These are phyloP conservation scores for Didymella pomorum DNA, from an alignment of 2,329 filamentous ascomycete genomes.

Conservation along the genomic window DNA sequence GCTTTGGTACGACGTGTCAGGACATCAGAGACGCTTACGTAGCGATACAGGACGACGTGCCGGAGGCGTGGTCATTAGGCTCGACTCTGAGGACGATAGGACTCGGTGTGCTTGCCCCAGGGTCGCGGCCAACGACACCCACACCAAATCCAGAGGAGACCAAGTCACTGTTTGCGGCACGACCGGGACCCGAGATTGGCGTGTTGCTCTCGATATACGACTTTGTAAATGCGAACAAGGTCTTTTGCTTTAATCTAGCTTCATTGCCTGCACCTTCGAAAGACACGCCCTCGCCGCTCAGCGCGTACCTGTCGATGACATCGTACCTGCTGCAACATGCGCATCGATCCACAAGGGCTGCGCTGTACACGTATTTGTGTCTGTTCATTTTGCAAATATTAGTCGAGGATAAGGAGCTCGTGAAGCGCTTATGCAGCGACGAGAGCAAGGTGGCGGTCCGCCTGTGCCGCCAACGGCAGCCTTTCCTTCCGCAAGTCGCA, in stretches of 20 bases:
- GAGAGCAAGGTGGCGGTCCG: slow-evolving; percentile 78
- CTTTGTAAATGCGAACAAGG: slow-evolving; percentile 91
- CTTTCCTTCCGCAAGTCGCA: slow-evolving; percentile 78
- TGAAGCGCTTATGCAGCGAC: slow-evolving; percentile 83
- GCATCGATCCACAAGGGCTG: slow-evolving; percentile 78
- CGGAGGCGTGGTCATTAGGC: slow-evolving; percentile 86
- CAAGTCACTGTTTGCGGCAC: slow-evolving; percentile 78
- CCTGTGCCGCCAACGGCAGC: slow-evolving; percentile 87
- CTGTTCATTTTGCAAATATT: slow-evolving; percentile 86
- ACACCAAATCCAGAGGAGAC: slow-evolving; percentile 79
- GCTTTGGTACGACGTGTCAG: slow-evolving; percentile 76
- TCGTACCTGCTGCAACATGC: slow-evolving; percentile 96
- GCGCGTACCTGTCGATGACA: slow-evolving; percentile 83
- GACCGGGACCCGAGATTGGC: slow-evolving; percentile 83
- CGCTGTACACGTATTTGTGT: slow-evolving; percentile 84
- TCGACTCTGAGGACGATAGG: slow-evolving; percentile 85
- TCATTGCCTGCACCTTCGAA: slow-evolving; percentile 67
- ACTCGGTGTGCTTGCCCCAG: slow-evolving; percentile 76
- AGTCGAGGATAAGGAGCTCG: slow-evolving; percentile 82
- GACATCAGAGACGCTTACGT: slow-evolving; percentile 78
- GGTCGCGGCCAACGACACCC: slow-evolving; percentile 65
- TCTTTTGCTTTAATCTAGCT: slow-evolving; percentile 88
- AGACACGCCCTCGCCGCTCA: slow-evolving; percentile 75
- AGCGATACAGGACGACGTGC: slow-evolving; percentile 86
- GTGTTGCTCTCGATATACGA: slow-evolving; percentile 88